Base-by-base conservation (phyloP, 768 basidiomycete species). In the Tricholoma saponaceum region DNA sequence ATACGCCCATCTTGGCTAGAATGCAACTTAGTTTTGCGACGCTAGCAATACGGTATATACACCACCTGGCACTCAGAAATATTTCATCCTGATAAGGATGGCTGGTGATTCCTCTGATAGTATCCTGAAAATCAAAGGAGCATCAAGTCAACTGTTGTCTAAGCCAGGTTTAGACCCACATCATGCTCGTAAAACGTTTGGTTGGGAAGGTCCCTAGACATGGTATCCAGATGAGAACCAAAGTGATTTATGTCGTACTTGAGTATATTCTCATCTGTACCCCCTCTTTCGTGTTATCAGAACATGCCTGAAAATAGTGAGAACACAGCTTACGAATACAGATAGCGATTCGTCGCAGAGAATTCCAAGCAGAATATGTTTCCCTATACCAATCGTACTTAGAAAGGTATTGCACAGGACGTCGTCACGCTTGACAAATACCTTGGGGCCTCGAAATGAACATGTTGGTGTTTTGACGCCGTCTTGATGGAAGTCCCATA, bases 291-390 rank as follows among this genome's bases (percentile, higher is more conserved):
- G 57, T 41, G 46, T 41, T 51, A 55, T 51, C 41, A 54, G 55
- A 32, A 18, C 44, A 52, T 23, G 28, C 20, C 33, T 46, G 18
- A 10, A n/a, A 22, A 9, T 4, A 18, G 56, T 14, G 61, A 66
- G 30, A 56, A 61, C 18, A 52, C 46, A 25, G 74, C 87, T 67
- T 58, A 90, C 89, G 84, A 83, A 66, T 81, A 82, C 41, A 91
- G 66, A 64, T 78, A 84, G 52, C 77, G 79, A 63, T 86, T 87
- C 20, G 77, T 76, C 0, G 85, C 79, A 5, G 89, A 90, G 72
- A 92, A 90, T 49, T 81, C 81, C 28, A 92, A 72, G 16, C 82
- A 79, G 67, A 92, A 84, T 33, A 91, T 80, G 62, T 90, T 90
- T 41, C 77, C 79, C 90, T 92, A 14, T 16, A 43, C 18, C 22